These are phyloP conservation scores for Auricularia sp. DNA, from an alignment of 768 basidiomycete species.

Conservation along the genomic window DNA sequence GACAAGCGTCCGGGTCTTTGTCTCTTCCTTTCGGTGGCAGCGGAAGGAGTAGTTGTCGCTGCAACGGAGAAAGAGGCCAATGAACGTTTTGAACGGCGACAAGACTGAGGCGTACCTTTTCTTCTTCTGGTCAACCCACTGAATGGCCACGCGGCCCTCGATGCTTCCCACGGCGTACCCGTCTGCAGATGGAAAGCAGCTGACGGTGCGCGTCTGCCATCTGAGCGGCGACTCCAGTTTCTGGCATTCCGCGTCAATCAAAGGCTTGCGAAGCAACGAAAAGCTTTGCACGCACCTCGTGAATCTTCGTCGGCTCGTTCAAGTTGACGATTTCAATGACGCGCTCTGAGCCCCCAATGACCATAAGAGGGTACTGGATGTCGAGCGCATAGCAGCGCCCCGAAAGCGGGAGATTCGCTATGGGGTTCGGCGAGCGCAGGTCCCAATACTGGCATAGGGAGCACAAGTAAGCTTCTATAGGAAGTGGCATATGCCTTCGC, in stretches of 20 bases:
- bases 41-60: slow-evolving; percentile 53
- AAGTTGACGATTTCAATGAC: slow-evolving; percentile 27
- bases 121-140: slow-evolving; percentile 16
- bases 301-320: slow-evolving; percentile 16
- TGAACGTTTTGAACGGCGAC: slow-evolving; percentile 5
- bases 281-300: slow-evolving; percentile 5
- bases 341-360: slow-evolving; percentile 27
- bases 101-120: neutral
- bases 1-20: slow-evolving; percentile 35
- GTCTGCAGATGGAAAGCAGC: slow-evolving; percentile 11
- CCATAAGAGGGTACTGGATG: slow-evolving; percentile 13
- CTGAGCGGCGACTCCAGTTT: slow-evolving; percentile 27
- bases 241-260: slow-evolving; percentile 8
- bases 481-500: neutral
- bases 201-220: slow-evolving; percentile 18
- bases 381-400: slow-evolving; percentile 24
- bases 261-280: neutral
- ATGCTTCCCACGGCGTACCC: slow-evolving; percentile 10
- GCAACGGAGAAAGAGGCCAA: slow-evolving; percentile 7
- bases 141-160: slow-evolving; percentile 29
- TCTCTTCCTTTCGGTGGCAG: slow-evolving; percentile 32
- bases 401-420: slow-evolving; percentile 21
- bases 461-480: neutral
- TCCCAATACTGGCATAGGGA: slow-evolving; percentile 27
- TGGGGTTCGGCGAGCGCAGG: slow-evolving; percentile 21